A percentile compares a stretch with the other conserved stretches of the same genome.
Evolutionary conservation across 75 land plant species (phyloP).

Genomic region (Picea sitchensis): DNA sequence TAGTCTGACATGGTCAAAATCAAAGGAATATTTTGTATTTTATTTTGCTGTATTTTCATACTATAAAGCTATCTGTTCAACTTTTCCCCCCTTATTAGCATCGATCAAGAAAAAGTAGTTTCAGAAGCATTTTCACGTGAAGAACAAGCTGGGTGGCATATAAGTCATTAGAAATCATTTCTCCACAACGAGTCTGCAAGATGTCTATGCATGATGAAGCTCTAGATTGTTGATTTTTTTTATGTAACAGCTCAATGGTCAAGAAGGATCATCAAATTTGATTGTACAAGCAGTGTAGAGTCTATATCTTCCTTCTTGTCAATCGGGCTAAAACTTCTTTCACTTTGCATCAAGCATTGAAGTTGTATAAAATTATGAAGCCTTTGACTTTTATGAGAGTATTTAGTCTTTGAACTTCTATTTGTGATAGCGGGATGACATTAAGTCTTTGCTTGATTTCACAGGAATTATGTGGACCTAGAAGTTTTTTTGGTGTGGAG

Average conservation of each 20-base stretch:
- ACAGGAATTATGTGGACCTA: slow-evolving; percentile 39
- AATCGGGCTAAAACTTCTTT: not conserved
- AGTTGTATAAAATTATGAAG: no score
- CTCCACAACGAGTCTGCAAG: not conserved
- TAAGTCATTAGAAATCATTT: not conserved
- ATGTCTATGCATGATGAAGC: not conserved
- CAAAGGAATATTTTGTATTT: not conserved
- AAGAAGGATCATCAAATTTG: not conserved
- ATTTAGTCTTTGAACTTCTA: not conserved
- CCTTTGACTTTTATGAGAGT: not conserved
- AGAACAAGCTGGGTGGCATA: not conserved
- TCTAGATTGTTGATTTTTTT: not conserved
- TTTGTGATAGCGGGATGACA: not conserved
- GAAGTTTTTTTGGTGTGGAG: slow-evolving; percentile 75
- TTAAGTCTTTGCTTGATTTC: not conserved
- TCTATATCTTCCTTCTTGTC: no score
- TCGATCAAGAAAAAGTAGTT: not conserved
- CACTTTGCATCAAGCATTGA: not conserved
- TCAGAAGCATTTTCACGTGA: not conserved
- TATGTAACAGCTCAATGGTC: not conserved
- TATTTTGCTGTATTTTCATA: not conserved
- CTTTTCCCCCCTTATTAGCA: not conserved
- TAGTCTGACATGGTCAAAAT: not conserved
- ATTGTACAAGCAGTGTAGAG: no score
- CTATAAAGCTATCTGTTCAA: not conserved